These are phyloP conservation scores for Pulicaria dysenterica DNA, from an alignment of 129 eudicot genomes.

Conservation along the genomic window DNA sequence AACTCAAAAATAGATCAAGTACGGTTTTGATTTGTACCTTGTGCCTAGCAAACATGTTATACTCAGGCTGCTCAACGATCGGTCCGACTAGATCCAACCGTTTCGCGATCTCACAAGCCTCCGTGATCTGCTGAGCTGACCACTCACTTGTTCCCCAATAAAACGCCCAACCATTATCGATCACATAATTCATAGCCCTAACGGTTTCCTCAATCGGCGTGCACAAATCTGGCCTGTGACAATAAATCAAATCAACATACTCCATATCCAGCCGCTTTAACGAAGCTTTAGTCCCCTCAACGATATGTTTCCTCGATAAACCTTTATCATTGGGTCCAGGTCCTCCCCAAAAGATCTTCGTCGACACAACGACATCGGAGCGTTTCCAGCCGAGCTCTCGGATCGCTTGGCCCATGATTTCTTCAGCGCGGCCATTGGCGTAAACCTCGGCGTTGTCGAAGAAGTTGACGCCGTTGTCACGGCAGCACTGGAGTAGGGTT, in stretches of 20 bases:
- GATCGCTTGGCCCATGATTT: constrained; percentile 96
- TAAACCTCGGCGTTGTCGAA: constrained; percentile 98
- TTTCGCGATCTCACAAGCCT: constrained; percentile 80
- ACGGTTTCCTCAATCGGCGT: constrained; percentile 97
- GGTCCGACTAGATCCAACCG: constrained; percentile 84
- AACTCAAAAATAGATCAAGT: constrained; percentile 10
- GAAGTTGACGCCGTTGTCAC: constrained; percentile 91
- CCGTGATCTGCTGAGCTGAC: constrained; percentile 98
- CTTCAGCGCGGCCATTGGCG: constrained; percentile 95
- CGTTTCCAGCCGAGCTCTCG: constrained; percentile 93
- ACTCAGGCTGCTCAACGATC: constrained; percentile 93
- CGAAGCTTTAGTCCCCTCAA: constrained; percentile 72
- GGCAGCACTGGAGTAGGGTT: constrained; percentile 76
- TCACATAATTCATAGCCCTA: constrained; percentile 95
- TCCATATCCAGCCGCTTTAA: constrained; percentile 82
- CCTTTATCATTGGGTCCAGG: constrained; percentile 94
- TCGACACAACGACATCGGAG: constrained; percentile 83
- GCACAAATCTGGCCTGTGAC: constrained; percentile 67
- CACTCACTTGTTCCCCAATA: constrained; percentile 99
- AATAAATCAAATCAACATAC: constrained; percentile 79
- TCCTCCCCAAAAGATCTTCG: constrained; percentile 97
- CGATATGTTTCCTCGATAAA: constrained; percentile 68
- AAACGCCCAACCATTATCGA: constrained; percentile 89
- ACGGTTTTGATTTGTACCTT: constrained; percentile 48
- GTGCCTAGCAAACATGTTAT: constrained; percentile 75